Evolutionary conservation across 176 grass and related monocot genomes (phyloP).

Genomic region (Carex cristatella): DNA sequence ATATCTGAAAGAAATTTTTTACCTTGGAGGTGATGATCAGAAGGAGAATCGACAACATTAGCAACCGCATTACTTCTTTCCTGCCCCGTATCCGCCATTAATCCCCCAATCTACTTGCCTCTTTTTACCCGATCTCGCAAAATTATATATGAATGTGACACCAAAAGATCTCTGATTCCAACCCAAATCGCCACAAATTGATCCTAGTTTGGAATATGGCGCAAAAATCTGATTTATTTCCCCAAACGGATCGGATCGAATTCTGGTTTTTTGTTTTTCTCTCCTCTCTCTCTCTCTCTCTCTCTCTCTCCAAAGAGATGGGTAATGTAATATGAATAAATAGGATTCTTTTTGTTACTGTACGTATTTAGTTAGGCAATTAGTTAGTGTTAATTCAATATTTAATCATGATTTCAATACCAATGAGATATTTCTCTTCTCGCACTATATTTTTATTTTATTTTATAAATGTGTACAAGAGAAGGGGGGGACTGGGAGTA

Average conservation of each 20-base stretch:
- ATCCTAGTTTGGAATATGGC: conserved; percentile 12
- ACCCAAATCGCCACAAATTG: conserved; percentile 20
- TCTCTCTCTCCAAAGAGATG: conserved; percentile 24
- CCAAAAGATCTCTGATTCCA: conserved; percentile 16
- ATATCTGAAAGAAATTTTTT: not conserved
- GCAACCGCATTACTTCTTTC: conserved; percentile 14
- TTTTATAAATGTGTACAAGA: not conserved
- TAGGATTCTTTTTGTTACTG: conserved; percentile 22
- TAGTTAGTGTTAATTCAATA: not conserved
- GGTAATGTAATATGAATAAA: conserved; percentile 25
- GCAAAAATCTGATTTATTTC: conserved; percentile 11
- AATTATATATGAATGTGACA: conserved; percentile 11
- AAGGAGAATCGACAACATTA: conserved; percentile 17
- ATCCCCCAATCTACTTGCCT: conserved; percentile 12
- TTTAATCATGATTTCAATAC: conserved; percentile 3
- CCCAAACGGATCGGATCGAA: conserved; percentile 27
- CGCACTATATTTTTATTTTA: not conserved
- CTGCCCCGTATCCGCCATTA: conserved; percentile 24
- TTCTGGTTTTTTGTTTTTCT: not conserved
- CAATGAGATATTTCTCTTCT: conserved; percentile 14
- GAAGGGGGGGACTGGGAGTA: not conserved
- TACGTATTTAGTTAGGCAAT: conserved; percentile 20
- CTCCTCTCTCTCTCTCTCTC: not conserved
- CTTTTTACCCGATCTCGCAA: conserved; percentile 19
- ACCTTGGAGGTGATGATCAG: conserved; percentile 28